A percentile compares a stretch with the other conserved stretches of the same genome.
Conservation (phyloP, 176 grass and related monocot genomes). For the Aegilops sharonensis region DNA sequence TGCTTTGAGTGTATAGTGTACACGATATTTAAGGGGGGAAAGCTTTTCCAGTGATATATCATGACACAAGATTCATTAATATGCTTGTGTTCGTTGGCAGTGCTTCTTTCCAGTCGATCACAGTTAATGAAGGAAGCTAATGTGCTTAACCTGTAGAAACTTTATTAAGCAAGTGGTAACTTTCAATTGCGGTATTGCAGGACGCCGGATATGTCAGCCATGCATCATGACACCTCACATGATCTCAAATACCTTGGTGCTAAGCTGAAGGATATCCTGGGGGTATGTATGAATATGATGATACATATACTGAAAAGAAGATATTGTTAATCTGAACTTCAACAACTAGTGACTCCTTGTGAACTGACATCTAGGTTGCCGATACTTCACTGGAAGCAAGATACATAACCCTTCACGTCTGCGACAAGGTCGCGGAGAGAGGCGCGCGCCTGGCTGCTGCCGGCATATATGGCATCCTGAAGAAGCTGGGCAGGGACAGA, state of each 20-base stretch:
- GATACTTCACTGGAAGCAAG: constrained; percentile 64
- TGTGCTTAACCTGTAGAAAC: background rate
- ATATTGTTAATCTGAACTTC: background rate
- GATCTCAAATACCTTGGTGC: constrained; percentile 71
- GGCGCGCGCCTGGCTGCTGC: constrained; percentile 70
- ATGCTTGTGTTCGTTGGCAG: background rate
- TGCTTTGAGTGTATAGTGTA: background rate
- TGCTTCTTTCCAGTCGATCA: background rate
- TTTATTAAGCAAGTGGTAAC: background rate
- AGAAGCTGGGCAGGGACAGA: constrained; percentile 68
- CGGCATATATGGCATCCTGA: constrained; percentile 80
- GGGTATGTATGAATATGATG: constrained; percentile 53
- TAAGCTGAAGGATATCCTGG: constrained; percentile 86
- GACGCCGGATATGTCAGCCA: constrained; percentile 84
- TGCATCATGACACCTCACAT: constrained; percentile 90
- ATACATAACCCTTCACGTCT: constrained; percentile 65
- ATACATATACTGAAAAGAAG: background rate
- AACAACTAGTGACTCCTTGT: constrained; percentile 12
- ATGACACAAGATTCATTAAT: background rate
- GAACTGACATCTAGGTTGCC: constrained; percentile 43
- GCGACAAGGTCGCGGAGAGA: constrained; percentile 68
- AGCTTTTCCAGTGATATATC: background rate
- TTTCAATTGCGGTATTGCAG: constrained; percentile 40
- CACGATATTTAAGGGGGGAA: background rate
- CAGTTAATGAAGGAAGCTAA: background rate